These are phyloP conservation scores for Xerophyta viscosa DNA, from an alignment of 106 monocot species.

Conservation along the genomic window DNA sequence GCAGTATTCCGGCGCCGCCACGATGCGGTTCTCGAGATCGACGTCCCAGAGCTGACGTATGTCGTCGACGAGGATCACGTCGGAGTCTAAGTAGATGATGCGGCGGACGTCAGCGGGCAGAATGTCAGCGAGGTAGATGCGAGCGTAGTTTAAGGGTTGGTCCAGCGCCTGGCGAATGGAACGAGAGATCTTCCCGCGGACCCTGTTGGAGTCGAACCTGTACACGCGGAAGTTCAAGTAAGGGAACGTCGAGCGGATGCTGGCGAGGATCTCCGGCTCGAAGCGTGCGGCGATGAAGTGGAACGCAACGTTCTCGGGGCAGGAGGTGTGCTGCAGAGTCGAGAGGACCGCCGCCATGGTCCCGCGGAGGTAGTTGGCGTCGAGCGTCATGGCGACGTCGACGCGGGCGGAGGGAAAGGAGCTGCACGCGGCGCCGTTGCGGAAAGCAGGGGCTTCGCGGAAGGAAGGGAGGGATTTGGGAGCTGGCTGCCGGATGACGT, in stretches of 20 bases:
- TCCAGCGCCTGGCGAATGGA: conserved; percentile 77
- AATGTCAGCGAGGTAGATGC: conserved; percentile 75
- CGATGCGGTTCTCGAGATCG: conserved; percentile 32
- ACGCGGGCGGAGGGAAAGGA: conserved; percentile 8
- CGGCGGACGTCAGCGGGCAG: conserved; percentile 47
- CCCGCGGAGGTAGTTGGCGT: conserved; percentile 82
- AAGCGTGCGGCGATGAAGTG: conserved; percentile 33
- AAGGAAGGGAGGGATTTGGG: conserved; percentile 12
- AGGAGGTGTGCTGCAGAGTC: conserved; percentile 54
- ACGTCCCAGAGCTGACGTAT: conserved; percentile 51
- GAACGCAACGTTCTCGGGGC: conserved; percentile 50
- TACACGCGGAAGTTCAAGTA: conserved; percentile 50
- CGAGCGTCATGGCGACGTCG: conserved; percentile 80
- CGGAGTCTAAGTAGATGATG: conserved; percentile 81
- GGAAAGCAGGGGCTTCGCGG: conserved; percentile 58
- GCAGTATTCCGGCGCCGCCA: conserved; percentile 98
- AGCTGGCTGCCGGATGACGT: conserved; percentile 7
- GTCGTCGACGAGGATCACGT: conserved; percentile 73
- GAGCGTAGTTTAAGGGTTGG: conserved; percentile 83
- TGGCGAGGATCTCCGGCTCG: conserved; percentile 13
- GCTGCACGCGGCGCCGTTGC: conserved; percentile 56
- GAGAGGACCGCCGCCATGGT: conserved; percentile 65
- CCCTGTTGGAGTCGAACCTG: conserved; percentile 46
- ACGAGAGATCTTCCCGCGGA: conserved; percentile 59
- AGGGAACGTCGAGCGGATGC: conserved; percentile 53